Percentiles rank a stretch among this genome's conserved stretches.
phyloP scores from a whole-genome alignment of 2,329 filamentous ascomycete genomes.

The Aspergillus sclerotialis region DNA sequence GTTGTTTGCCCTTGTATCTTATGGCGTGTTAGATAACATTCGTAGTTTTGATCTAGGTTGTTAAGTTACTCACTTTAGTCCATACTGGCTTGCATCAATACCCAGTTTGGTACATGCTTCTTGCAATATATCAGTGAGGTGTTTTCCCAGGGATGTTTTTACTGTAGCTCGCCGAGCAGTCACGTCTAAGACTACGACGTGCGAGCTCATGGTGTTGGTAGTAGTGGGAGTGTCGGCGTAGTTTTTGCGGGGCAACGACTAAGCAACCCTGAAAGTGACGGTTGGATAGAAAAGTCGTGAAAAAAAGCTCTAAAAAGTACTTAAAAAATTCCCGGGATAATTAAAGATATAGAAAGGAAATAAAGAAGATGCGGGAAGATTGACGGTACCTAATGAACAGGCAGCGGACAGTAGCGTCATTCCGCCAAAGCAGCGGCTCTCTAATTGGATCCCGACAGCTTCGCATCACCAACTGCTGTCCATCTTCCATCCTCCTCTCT shows the following conservation, averaged over 20 bases:
- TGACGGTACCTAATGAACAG: constrained; percentile 7
- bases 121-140: constrained; percentile 75
- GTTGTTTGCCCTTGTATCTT: constrained; percentile 73
- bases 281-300: too few relatives aligned
- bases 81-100: constrained; percentile 64
- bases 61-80: constrained; percentile 60
- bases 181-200: constrained; percentile 80
- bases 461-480: constrained; percentile 10
- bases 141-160: constrained; percentile 75
- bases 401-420: constrained; percentile 22
- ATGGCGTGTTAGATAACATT: constrained; percentile 7
- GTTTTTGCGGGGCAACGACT: too few relatives aligned
- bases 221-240: too few relatives aligned
- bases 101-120: constrained; percentile 82
- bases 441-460: constrained; percentile 9
- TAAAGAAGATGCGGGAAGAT: constrained; percentile 1
- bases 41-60: constrained; percentile 1
- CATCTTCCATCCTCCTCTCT: constrained; percentile 8
- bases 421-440: constrained; percentile 18
- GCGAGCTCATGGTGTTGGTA: constrained; percentile 62
- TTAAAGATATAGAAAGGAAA: neutral
- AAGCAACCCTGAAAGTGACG: too few relatives aligned
- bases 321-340: too few relatives aligned
- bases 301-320: too few relatives aligned
- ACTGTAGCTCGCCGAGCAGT: constrained; percentile 70